A percentile compares a stretch with the other conserved stretches of the same genome.
These are phyloP conservation scores for Picochlorum sp. DNA, from an alignment of 139 green algal genomes.

Conservation along the genomic window DNA sequence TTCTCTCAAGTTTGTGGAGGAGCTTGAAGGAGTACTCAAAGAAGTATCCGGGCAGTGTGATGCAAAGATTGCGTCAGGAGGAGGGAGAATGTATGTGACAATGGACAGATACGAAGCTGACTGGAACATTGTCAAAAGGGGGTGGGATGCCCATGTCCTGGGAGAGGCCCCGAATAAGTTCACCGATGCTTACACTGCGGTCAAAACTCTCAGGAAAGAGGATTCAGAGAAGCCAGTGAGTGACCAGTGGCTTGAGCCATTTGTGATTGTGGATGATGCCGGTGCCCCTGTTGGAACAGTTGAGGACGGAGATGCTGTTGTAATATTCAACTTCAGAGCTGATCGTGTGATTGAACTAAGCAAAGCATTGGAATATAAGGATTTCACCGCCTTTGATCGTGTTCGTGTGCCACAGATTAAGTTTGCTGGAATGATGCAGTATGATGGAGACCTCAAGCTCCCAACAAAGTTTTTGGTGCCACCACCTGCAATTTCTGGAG, in stretches of 20 bases:
- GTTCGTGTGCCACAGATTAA: constrained; percentile 52
- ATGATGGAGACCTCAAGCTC: constrained; percentile 95
- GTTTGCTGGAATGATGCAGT: constrained; percentile 96
- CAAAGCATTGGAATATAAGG: constrained; percentile 85
- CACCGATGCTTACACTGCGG: constrained; percentile 26
- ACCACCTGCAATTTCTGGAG: constrained; percentile 52
- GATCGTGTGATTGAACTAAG: constrained; percentile 90
- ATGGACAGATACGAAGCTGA: constrained; percentile 98
- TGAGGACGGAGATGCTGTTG: constrained; percentile 35
- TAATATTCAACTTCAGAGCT: constrained; percentile 91
- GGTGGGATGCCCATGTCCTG: constrained; percentile 89
- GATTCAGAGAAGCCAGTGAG: constrained; percentile 46
- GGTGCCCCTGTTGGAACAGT: constrained; percentile 79
- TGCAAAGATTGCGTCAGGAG: constrained; percentile 81
- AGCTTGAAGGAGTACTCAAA: constrained; percentile 65
- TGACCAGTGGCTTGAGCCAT: constrained; percentile 78
- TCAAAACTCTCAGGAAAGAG: constrained; percentile 45
- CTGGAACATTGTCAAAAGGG: constrained; percentile 91
- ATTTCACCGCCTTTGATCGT: constrained; percentile 73
- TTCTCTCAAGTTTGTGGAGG: constrained; percentile 58
- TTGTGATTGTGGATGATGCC: constrained; percentile 76
- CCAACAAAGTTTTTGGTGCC: constrained; percentile 85
- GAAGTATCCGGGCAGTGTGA: constrained; percentile 45
- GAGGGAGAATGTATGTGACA: constrained; percentile 88
- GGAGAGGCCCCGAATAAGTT: constrained; percentile 80